Evolutionary conservation across 1,284 basidiomycete species (phyloP).

Genomic region (Cutaneotrichosporon cutaneum): DNA sequence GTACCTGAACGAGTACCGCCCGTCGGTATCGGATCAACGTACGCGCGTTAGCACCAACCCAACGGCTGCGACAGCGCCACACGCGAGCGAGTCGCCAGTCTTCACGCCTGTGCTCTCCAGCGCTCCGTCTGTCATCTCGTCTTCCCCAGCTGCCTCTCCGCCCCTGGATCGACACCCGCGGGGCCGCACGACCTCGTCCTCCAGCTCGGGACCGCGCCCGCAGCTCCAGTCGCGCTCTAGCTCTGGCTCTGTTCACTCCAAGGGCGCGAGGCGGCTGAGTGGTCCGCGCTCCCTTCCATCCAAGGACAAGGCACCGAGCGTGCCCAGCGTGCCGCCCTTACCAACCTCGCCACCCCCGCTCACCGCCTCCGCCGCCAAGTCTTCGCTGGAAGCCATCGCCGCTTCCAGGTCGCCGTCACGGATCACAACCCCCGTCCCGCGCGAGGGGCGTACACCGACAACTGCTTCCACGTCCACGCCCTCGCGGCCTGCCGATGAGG

Average conservation of each 20-base stretch:
- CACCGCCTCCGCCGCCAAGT: too few relatives aligned
- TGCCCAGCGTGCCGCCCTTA: neutral
- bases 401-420: too few relatives aligned
- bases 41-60: neutral
- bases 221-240: neutral
- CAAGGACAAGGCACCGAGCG: neutral
- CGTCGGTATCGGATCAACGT: neutral
- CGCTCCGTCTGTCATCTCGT: neutral
- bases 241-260: neutral
- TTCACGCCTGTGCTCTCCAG: neutral
- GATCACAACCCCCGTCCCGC: too few relatives aligned
- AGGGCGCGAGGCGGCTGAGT: neutral
- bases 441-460: neutral
- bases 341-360: too few relatives aligned
- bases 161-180: neutral
- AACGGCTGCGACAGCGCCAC: neutral
- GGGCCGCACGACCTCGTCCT: neutral
- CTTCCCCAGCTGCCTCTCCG: neutral
- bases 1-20: conserved; percentile 3
- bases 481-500: too few relatives aligned
- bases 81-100: neutral
- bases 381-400: too few relatives aligned
- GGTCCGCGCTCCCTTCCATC: neutral
- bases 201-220: neutral
- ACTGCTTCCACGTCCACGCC: neutral